Conservation (phyloP, 805 yeast genomes). For the Ogataea saltuana region DNA sequence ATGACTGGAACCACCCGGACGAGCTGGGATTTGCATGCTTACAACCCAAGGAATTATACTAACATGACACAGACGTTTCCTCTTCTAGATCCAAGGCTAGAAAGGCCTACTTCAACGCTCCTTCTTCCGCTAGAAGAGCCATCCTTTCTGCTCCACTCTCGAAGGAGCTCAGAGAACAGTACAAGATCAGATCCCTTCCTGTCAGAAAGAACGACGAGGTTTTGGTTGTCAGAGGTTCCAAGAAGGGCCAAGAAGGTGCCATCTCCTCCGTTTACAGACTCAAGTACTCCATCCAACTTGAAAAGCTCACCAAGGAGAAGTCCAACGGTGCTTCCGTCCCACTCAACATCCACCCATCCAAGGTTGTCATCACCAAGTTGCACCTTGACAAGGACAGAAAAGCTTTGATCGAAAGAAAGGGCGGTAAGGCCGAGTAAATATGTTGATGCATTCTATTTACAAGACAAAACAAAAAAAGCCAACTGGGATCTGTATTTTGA, state of each 20-base stretch:
- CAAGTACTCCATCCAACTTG: slow-evolving; percentile 94
- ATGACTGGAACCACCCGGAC: too few relatives aligned
- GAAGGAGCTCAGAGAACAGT: slow-evolving; percentile 97
- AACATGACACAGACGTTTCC: slow-evolving; percentile 76
- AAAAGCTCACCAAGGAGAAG: slow-evolving; percentile 96
- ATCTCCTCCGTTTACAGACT: slow-evolving; percentile 98
- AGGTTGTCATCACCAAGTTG: slow-evolving; percentile 97
- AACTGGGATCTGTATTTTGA: slow-evolving; percentile 9
- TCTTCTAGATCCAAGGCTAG: slow-evolving; percentile 99
- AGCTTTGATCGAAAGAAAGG: slow-evolving; percentile 95
- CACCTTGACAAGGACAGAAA: slow-evolving; percentile 99
- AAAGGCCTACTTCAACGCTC: slow-evolving; percentile 99
- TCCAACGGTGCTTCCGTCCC: slow-evolving; percentile 97
- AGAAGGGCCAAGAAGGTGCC: slow-evolving; percentile 99
- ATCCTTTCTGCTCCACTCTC: slow-evolving; percentile 98
- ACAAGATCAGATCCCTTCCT: slow-evolving; percentile 94
- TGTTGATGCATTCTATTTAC: slow-evolving; percentile 12
- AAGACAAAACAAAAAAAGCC: slow-evolving; percentile 7
- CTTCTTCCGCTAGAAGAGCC: slow-evolving; percentile 92
- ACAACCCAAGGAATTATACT: background rate
- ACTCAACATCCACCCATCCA: slow-evolving; percentile 96
- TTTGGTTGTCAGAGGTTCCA: slow-evolving; percentile 95
- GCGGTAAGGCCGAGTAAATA: slow-evolving; percentile 91
- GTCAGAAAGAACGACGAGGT: slow-evolving; percentile 98
- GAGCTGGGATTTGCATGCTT: too few relatives aligned